Conservation (phyloP, 139 green algal species). For the Asterochloris sp. region DNA sequence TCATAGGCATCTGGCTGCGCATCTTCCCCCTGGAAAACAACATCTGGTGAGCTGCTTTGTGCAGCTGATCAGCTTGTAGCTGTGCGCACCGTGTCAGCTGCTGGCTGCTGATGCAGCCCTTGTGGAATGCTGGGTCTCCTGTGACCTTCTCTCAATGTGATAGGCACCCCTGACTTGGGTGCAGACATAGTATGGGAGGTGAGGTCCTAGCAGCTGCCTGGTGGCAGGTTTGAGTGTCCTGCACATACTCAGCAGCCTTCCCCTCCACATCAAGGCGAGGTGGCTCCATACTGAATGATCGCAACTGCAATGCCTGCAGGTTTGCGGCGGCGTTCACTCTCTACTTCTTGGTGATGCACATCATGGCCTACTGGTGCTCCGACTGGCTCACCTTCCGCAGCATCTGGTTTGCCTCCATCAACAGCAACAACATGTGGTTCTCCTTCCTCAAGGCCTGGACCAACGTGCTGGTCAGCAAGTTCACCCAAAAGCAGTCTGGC, state of each 20-base stretch:
- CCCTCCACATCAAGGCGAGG: too few species aligned
- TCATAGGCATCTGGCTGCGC: constrained; percentile 18
- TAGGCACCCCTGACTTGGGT: too few species aligned
- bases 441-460: constrained; percentile 7
- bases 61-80: background rate
- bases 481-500: constrained; percentile 5
- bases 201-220: too few species aligned
- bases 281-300: too few species aligned
- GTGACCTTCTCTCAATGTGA: too few species aligned
- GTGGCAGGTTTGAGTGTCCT: too few species aligned
- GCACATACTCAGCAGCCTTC: too few species aligned
- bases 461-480: constrained; percentile 1
- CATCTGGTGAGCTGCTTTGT: background rate
- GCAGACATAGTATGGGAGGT: too few species aligned
- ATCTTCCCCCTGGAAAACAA: constrained; percentile 21
- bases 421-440: constrained; percentile 24
- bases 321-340: constrained; percentile 26
- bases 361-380: constrained; percentile 11
- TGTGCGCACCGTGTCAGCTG: background rate
- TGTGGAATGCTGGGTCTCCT: too few species aligned
- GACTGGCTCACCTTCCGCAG: background rate
- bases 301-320: constrained; percentile 2
- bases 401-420: constrained; percentile 8
- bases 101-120: too few species aligned
- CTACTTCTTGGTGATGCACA: constrained; percentile 13